Percentiles rank a stretch among this genome's conserved stretches.
phyloP scores from a whole-genome alignment of 805 yeast species.

The Lachancea nothofagi region DNA sequence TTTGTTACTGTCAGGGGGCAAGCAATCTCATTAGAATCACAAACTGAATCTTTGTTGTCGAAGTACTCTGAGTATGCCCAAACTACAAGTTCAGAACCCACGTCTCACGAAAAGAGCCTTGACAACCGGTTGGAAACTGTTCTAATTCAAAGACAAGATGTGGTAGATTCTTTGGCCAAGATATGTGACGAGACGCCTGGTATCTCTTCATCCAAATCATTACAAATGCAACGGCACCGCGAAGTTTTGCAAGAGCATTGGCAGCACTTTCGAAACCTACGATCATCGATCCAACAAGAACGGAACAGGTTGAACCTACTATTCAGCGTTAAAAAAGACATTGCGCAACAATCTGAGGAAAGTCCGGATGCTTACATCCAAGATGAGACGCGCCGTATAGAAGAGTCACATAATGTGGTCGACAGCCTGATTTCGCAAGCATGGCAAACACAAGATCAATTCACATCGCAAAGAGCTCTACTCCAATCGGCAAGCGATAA shows the following conservation, averaged over 20 bases:
- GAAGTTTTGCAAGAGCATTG: slow-evolving; percentile 70
- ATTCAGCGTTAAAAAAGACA: slow-evolving; percentile 72
- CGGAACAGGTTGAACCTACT: slow-evolving; percentile 71
- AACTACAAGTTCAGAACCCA: slow-evolving; percentile 43
- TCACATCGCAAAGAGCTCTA: slow-evolving; percentile 61
- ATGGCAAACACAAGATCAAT: slow-evolving; percentile 81
- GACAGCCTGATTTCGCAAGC: slow-evolving; percentile 82
- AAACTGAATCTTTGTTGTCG: slow-evolving; percentile 50
- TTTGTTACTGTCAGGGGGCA: slow-evolving; percentile 67
- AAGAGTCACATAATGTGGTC: slow-evolving; percentile 65
- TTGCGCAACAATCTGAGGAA: slow-evolving; percentile 53
- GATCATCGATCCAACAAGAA: slow-evolving; percentile 58
- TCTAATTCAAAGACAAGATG: slow-evolving; percentile 49
- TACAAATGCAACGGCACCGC: slow-evolving; percentile 77
- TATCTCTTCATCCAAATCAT: slow-evolving; percentile 66
- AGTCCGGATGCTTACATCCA: slow-evolving; percentile 68
- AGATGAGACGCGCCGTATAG: slow-evolving; percentile 70
- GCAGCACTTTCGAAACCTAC: slow-evolving; percentile 54
- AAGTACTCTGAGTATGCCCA: slow-evolving; percentile 51
- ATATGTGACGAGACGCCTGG: slow-evolving; percentile 51
- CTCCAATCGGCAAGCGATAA: slow-evolving; percentile 60
- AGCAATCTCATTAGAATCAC: slow-evolving; percentile 64
- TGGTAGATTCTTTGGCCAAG: slow-evolving; percentile 46
- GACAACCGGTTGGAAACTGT: slow-evolving; percentile 46
- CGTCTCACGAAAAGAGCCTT: slow-evolving; percentile 43